Conservation (phyloP, 2,329 filamentous ascomycete species). For the Penicillium brasilianum region DNA sequence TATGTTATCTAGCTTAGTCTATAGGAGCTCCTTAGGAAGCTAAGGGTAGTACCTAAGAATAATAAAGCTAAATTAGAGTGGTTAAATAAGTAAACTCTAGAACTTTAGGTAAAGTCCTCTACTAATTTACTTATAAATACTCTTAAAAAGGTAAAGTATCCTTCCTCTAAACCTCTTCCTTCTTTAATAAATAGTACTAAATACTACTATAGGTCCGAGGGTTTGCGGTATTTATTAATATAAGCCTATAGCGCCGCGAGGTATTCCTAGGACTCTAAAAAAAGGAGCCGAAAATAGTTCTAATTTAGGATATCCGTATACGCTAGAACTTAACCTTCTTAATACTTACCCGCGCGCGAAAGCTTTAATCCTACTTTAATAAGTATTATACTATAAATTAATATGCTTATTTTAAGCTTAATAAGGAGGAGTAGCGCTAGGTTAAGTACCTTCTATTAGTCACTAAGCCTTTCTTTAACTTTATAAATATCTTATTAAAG, state of each 20-base stretch:
- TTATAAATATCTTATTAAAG: no score
- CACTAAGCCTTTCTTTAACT: no score
- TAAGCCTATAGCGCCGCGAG: background rate
- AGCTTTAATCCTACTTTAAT: background rate
- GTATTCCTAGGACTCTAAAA: background rate
- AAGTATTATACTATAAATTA: background rate
- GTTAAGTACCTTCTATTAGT: background rate
- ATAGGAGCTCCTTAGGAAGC: background rate
- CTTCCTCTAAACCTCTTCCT: background rate
- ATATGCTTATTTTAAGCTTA: background rate
- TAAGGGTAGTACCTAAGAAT: background rate
- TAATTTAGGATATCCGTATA: background rate
- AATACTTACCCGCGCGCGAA: background rate
- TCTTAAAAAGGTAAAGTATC: slow-evolving; percentile 1
- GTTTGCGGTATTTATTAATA: background rate
- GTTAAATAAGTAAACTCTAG: background rate
- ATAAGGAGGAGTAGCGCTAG: background rate
- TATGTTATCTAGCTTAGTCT: background rate
- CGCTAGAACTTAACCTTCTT: background rate
- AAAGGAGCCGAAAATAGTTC: background rate
- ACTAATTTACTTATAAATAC: background rate
- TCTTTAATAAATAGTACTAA: background rate
- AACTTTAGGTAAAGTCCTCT: background rate
- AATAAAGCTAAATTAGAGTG: background rate
- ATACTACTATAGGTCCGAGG: background rate